phyloP scores from a whole-genome alignment of 2,329 filamentous ascomycete species.

The Monosporascus sp. region DNA sequence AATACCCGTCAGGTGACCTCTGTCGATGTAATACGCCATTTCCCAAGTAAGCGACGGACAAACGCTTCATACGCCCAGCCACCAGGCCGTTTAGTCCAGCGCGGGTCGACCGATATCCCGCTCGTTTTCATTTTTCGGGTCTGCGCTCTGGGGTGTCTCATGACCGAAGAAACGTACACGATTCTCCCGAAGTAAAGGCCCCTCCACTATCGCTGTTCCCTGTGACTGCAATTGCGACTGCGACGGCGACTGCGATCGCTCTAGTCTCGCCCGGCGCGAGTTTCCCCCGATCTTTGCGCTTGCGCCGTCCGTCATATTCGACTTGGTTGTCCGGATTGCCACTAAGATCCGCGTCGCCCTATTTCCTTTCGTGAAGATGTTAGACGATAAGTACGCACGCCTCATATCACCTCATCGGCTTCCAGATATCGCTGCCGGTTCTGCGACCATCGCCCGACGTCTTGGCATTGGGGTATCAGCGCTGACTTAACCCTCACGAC shows the following conservation, averaged over 20 bases:
- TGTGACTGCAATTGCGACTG: not conserved
- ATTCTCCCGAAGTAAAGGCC: not conserved
- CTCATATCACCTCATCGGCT: conserved; percentile 5
- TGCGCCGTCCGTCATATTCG: conserved; percentile 1
- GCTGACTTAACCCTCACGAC: conserved; percentile 26
- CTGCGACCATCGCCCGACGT: not conserved
- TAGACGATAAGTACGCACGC: conserved; percentile 40
- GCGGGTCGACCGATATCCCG: not conserved
- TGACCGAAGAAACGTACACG: not conserved
- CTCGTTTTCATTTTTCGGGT: not conserved
- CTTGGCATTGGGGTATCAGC: conserved; percentile 8
- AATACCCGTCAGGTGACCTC: too few species aligned
- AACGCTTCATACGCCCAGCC: too few species aligned
- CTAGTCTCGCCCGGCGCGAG: conserved; percentile 25
- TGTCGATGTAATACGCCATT: too few species aligned
- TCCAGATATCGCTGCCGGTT: not conserved
- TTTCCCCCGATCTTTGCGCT: conserved; percentile 1
- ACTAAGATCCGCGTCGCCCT: conserved; percentile 9
- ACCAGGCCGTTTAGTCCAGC: too few species aligned
- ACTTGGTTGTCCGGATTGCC: conserved; percentile 3
- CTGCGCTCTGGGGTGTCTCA: not conserved
- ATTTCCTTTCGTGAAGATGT: conserved; percentile 29
- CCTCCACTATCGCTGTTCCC: not conserved
- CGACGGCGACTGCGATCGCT: conserved; percentile 3
- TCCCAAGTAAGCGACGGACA: too few species aligned